Conservation (phyloP, 495 filamentous ascomycete species). For the Tuber microsphaerosporum region DNA sequence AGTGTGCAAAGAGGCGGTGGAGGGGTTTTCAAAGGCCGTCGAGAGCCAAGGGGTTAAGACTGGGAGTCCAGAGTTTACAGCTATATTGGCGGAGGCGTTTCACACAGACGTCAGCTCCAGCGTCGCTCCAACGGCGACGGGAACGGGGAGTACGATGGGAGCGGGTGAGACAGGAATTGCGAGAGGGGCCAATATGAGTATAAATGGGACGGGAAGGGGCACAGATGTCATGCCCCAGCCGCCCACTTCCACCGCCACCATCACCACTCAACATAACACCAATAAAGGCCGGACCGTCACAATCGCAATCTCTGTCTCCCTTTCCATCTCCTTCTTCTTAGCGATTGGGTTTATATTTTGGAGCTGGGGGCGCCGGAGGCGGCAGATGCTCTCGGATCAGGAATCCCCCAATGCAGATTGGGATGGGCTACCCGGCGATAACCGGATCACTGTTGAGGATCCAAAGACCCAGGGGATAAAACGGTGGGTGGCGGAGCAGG, state of each 20-base stretch:
- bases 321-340: background rate
- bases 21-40: slow-evolving; percentile 9
- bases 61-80: background rate
- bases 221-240: background rate
- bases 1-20: slow-evolving; percentile 19
- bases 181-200: background rate
- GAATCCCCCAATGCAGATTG: background rate
- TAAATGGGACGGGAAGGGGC: background rate
- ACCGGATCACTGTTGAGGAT: slow-evolving; percentile 10
- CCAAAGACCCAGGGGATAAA: slow-evolving; percentile 21
- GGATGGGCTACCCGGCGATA: background rate
- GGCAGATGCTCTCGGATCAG: background rate
- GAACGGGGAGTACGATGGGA: background rate
- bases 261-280: background rate
- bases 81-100: slow-evolving; percentile 11
- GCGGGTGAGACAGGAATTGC: background rate
- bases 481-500: slow-evolving; percentile 29
- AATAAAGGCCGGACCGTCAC: background rate
- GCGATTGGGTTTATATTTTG: background rate
- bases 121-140: background rate
- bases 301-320: slow-evolving; percentile 20
- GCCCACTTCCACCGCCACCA: background rate
- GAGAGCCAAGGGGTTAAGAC: slow-evolving; percentile 8
- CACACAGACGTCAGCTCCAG: background rate
- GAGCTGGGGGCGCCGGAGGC: background rate